Base-by-base conservation (phyloP, 139 green algal species). In the Chlamydomonas applanata region DNA sequence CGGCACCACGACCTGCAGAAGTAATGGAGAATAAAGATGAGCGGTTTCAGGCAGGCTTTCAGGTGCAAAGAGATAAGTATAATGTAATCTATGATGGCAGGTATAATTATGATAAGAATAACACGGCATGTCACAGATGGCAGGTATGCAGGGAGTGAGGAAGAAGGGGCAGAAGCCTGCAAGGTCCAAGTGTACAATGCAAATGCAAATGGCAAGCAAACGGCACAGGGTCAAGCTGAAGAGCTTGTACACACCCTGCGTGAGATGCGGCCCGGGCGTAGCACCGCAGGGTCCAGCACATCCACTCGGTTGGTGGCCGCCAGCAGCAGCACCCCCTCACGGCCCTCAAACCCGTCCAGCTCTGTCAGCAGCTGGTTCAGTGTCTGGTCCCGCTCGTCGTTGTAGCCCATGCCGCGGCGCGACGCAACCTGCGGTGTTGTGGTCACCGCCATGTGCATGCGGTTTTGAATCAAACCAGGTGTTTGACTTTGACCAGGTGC, bases 301-400 rank as follows among this genome's bases (percentile, higher is more conserved):
- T 97, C 91, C 24, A 90, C 82, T 34, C 94, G 79, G 83, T 98
- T 98, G 34, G 94, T 98, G 74, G 94, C 94, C 3, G 94, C 94
- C 57, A 98, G 84, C 63, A 98, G 84, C 44, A 97, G 72, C 52
- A 97, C 86, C 83, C 83, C 84, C 72, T 79, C 74, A 24, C 88
- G 74, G 13, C 84, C 87, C 71, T 97, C 90, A 80, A 98, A 98
- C 2, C 93, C 93, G 70, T 98, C 93, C 73, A 98, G 82, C 83
- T 97, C 93, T 30, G 92, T 97, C 32, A 98, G 84, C 76, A 99
- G 83, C 88, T 90, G 85, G 72, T 90, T 90, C 30, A 90, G 74
- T 0, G 85, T 90, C 71, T 90, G 85, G 66, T 90, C 85, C 3
- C 85, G 77, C 87, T 99, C 95, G 73, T 99, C 95, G 73, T 99